Base-by-base conservation (phyloP, 495 filamentous ascomycete genomes). In the Rhizodiscina lignyota region DNA sequence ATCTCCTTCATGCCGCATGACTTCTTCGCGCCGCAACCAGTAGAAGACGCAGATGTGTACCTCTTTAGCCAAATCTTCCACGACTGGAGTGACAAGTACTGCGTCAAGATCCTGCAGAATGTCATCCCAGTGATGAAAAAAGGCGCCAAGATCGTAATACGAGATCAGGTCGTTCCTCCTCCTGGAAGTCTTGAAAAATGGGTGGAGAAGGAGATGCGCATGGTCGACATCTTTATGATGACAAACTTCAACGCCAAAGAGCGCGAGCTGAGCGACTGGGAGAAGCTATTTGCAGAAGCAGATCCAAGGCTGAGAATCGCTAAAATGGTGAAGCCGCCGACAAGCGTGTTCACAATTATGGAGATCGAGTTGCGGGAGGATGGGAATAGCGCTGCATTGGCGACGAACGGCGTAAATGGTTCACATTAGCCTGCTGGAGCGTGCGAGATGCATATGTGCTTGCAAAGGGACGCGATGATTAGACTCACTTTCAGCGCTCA, bases 11-110 rank as follows among this genome's bases (percentile, higher is more conserved):
- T 30, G 21, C 35, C 43, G 12, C 55, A 61, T 37, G 37, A 56
- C 34, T 58, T 58, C 46, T 61, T 63, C 42, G 39, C 51, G 2
- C 43, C 47, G 18, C 56, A 61, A 31, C 43, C 59, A 17, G 21
- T 36, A 19, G 13, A 36, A 22, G 21, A 28, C 21, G 34, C 34
- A 10, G 34, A 36, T 28, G 55, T 51, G 20, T 70, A 70, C 39
- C 63, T 61, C 40, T 55, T 63, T 42, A 56, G 61, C 22, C 55
- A 50, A 24, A 55, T 65, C 20, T 56, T 60, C n/a, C 60, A 66
- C 40, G 56, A 66, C 35, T 64, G 59, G 60, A 38, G 51, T 8
- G 43, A 61, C 32, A 29, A 40, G 21, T 27, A 36, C 15, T 4
- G 13, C 5, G 15, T 40, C 5, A 8, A 33, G 18, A 40, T 40